Evolutionary conservation across 805 yeast species (phyloP).

Genomic region (Pichia nakasei): DNA sequence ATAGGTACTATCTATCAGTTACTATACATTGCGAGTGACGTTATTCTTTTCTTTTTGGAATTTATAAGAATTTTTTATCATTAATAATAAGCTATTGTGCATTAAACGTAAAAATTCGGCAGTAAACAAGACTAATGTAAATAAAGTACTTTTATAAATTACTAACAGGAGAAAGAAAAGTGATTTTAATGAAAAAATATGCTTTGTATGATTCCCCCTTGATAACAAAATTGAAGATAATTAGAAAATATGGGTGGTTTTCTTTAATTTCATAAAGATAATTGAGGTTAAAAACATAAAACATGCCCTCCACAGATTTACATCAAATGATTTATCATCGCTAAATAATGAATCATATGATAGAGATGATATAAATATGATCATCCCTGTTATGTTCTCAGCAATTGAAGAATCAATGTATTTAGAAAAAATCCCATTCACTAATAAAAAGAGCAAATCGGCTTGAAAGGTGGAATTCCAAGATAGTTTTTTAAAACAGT

Average conservation of each 20-base stretch:
- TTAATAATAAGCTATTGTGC: no score
- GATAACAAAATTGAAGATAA: background rate
- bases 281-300: constrained; percentile 4
- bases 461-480: constrained; percentile 65
- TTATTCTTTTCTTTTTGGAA: no score
- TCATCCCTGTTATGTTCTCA: constrained; percentile 16
- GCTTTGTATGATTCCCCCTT: no score
- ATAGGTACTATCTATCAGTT: no score
- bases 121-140: no score
- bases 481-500: constrained; percentile 59
- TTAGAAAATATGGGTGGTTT: background rate
- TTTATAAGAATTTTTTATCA: no score
- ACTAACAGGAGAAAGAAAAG: no score
- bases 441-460: constrained; percentile 49
- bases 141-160: no score
- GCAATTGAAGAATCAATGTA: constrained; percentile 15
- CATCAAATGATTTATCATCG: constrained; percentile 10
- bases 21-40: no score
- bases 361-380: constrained; percentile 14
- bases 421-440: constrained; percentile 61
- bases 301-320: constrained; percentile 14
- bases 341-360: constrained; percentile 6
- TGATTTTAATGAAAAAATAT: no score
- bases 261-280: constrained; percentile 1
- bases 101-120: no score